Percentiles rank a stretch among this genome's conserved stretches.
phyloP scores from a whole-genome alignment of 352 stramenopile species.

The Phytophthora megakarya region DNA sequence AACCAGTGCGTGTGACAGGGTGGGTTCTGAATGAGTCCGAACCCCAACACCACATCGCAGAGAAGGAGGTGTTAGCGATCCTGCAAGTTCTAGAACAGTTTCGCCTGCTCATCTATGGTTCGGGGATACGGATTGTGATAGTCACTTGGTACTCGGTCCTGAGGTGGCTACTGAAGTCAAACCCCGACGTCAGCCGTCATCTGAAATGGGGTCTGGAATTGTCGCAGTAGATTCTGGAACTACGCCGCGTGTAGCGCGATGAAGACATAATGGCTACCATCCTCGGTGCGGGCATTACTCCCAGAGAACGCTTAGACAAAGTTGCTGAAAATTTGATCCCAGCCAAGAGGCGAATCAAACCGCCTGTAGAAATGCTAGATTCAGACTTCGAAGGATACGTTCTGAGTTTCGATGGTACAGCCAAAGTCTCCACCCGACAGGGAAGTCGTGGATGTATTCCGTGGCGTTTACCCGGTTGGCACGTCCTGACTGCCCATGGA shows the following conservation, averaged over 20 bases:
- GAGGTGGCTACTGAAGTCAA: conserved; percentile 9
- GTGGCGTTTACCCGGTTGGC: no score
- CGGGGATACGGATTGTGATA: not conserved
- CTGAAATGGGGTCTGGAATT: not conserved
- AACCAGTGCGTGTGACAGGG: not conserved
- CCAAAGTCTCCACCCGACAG: not conserved
- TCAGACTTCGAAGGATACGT: not conserved
- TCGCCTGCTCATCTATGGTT: no score
- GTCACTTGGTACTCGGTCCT: conserved; percentile 10
- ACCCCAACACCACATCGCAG: not conserved
- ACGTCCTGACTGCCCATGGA: no score
- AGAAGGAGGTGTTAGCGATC: conserved; percentile 4
- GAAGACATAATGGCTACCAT: conserved; percentile 10
- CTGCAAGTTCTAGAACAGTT: not conserved
- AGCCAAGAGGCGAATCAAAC: conserved; percentile 9
- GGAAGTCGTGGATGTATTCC: conserved; percentile 11
- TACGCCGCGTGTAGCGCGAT: not conserved
- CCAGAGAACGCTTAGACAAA: conserved; percentile 10
- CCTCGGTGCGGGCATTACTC: conserved; percentile 13
- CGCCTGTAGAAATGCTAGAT: conserved; percentile 6
- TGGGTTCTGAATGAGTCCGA: no score
- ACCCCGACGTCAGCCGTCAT: not conserved
- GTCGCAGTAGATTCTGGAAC: conserved; percentile 4
- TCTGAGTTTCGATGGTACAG: conserved; percentile 14
- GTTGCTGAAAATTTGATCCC: conserved; percentile 3